Base-by-base conservation (phyloP, 441 rosid genomes). In the Adansonia grandidieri region DNA sequence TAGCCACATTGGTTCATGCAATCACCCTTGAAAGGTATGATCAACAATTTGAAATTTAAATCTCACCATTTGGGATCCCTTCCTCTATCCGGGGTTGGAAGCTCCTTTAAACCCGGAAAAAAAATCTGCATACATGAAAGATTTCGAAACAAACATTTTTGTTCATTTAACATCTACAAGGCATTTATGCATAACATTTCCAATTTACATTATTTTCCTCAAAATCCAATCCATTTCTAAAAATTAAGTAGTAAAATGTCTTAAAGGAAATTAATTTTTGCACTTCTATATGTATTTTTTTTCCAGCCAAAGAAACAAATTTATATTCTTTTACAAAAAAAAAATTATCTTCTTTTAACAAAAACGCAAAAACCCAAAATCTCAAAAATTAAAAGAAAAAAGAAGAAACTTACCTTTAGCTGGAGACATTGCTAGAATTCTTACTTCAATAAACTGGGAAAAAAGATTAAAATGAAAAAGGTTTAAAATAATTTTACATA, bases 401-500 rank as follows among this genome's bases (percentile, higher is more conserved):
- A 15, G 9, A 53, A 53, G 32, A 37, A 10, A 2, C 9, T 71
- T 71, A 53, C 75, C 75, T 54, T 53, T 71, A 15, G 24, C 47
- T 8, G 75, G 75, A 71, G 75, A 20, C 75, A 71, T 71, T 53
- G 62, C 62, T 71, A 4, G 15, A 15, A 14, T 32, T 53, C 62
- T 32, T 50, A 56, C 51, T 54, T 37, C 64, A n/a, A 32, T 50
- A 54, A 54, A 32, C 75, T 72, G 75, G 22, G 8, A n/a, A 72
- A 8, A 54, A 56, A 15, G 37, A 7, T 28, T 50, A 71, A 71
- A 24, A 71, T 7, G n/a, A 10, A 42, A 28, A 14, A 51, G 1
- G 32, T 15, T 54, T 3, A n/a, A 71, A n/a, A 11, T 1, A 72
- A 72, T 17, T 15, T 54, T 2, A 72, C 50, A 17, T 10, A 40